phyloP scores from a whole-genome alignment of 1,284 basidiomycete species.

The Filobasidium uniguttulatum region DNA sequence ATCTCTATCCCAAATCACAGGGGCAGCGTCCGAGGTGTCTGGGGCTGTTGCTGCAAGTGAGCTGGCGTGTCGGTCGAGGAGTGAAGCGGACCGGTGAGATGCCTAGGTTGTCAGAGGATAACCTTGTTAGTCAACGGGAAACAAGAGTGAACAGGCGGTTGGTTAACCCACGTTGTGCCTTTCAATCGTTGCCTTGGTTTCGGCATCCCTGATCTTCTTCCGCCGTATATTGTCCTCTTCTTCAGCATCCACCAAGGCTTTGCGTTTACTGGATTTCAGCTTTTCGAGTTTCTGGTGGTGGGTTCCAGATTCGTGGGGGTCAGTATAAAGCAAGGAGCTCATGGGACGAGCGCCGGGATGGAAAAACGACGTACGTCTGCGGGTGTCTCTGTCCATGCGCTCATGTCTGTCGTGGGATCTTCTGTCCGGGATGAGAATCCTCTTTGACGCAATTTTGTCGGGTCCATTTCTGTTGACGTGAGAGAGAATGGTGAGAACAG shows the following conservation, averaged over 20 bases:
- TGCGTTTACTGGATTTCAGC: constrained; percentile 41
- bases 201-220: constrained; percentile 45
- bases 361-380: constrained; percentile 41
- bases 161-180: constrained; percentile 61
- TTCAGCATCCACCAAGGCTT: neutral
- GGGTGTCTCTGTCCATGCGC: constrained; percentile 87
- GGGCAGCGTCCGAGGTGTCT: constrained; percentile 44
- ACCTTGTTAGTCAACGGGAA: neutral
- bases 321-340: neutral
- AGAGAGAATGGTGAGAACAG: neutral
- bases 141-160: neutral
- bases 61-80: constrained; percentile 52
- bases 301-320: too few species aligned
- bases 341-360: neutral
- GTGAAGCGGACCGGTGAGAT: constrained; percentile 49
- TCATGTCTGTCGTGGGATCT: constrained; percentile 38
- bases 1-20: constrained; percentile 72
- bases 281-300: constrained; percentile 40
- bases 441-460: constrained; percentile 48
- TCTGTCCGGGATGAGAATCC: constrained; percentile 40
- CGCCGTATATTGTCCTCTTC: constrained; percentile 43
- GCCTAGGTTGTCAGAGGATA: constrained; percentile 40
- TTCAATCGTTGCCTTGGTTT: constrained; percentile 55
- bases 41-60: constrained; percentile 17
- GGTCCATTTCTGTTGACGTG: constrained; percentile 46